Percentiles rank a stretch among this genome's conserved stretches.
Evolutionary conservation across 2,329 filamentous ascomycete genomes (phyloP).

Genomic region (Emericellopsis atlantica): DNA sequence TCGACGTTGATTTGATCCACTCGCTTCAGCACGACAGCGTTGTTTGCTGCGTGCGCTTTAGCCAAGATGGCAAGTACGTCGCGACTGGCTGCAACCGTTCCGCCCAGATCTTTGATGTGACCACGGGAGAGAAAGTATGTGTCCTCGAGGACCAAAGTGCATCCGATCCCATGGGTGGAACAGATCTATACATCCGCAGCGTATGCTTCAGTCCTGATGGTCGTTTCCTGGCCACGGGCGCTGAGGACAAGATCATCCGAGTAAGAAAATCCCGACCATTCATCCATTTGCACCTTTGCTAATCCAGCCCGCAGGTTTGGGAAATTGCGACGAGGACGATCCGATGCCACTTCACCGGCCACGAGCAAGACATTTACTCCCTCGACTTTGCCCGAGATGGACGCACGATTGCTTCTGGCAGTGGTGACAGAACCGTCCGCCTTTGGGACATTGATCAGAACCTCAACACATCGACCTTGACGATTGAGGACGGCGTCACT

Average conservation of each 20-base stretch:
- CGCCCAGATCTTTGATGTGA: conserved; percentile 98
- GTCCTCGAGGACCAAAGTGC: conserved; percentile 81
- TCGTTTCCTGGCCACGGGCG: conserved; percentile 84
- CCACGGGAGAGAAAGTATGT: conserved; percentile 75
- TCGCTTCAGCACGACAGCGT: conserved; percentile 90
- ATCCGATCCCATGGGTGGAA: conserved; percentile 57
- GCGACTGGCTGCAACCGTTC: conserved; percentile 95
- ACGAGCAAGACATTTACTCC: conserved; percentile 97
- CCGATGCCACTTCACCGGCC: conserved; percentile 85
- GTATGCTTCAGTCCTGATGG: conserved; percentile 98
- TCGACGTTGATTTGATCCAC: conserved; percentile 91
- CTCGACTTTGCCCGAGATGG: conserved; percentile 91
- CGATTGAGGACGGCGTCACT: conserved; percentile 93
- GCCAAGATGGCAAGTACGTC: conserved; percentile 86
- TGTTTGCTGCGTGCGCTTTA: conserved; percentile 96
- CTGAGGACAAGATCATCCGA: conserved; percentile 93
- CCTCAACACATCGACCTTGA: conserved; percentile 70
- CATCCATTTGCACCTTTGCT: not conserved
- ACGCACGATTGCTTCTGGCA: conserved; percentile 87
- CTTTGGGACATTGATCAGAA: conserved; percentile 91
- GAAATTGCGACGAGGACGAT: conserved; percentile 77
- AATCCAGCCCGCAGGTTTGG: conserved; percentile 58
- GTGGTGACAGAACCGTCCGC: conserved; percentile 85
- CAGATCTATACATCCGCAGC: conserved; percentile 92
- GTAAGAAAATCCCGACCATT: conserved; percentile 36